These are phyloP conservation scores for Thraustochytrium striatum DNA, from an alignment of 352 stramenopile species.

Conservation along the genomic window DNA sequence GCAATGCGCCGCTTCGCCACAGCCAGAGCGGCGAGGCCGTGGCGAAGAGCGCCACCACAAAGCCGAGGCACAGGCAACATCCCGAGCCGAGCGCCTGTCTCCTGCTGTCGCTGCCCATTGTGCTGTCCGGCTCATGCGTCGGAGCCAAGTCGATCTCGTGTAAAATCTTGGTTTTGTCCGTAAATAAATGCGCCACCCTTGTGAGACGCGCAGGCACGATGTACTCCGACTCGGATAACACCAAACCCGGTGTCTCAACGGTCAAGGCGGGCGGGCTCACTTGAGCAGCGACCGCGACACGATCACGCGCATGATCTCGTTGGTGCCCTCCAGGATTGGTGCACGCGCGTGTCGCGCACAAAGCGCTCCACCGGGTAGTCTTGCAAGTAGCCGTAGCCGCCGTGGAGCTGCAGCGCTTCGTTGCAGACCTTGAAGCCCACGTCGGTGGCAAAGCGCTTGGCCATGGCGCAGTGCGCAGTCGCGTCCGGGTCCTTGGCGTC, in stretches of 20 bases:
- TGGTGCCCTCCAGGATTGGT: constrained; percentile 59
- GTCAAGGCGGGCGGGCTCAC: too few species aligned
- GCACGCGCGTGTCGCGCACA: constrained; percentile 54
- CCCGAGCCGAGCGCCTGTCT: too few species aligned
- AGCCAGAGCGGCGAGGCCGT: constrained; percentile 17
- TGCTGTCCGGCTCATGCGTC: too few species aligned
- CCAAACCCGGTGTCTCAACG: too few species aligned
- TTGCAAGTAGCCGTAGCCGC: constrained; percentile 58
- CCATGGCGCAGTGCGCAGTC: constrained; percentile 54
- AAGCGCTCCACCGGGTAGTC: constrained; percentile 58
- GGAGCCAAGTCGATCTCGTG: too few species aligned
- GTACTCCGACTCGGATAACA: too few species aligned
- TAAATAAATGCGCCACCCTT: too few species aligned
- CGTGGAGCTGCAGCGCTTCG: constrained; percentile 57
- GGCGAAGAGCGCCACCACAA: constrained; percentile 26
- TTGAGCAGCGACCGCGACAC: too few species aligned
- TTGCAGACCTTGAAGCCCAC: constrained; percentile 55
- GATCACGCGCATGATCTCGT: constrained; percentile 58
- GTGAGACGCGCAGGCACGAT: too few species aligned
- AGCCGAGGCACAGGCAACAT: constrained; percentile 16
- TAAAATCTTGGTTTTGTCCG: too few species aligned
- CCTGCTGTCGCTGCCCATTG: too few species aligned
- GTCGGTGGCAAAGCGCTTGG: constrained; percentile 57
- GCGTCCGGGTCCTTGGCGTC: constrained; percentile 56
- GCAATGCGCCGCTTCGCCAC: neutral